Conservation (phyloP, 2,329 filamentous ascomycete species). For the Exophiala oligosperma region DNA sequence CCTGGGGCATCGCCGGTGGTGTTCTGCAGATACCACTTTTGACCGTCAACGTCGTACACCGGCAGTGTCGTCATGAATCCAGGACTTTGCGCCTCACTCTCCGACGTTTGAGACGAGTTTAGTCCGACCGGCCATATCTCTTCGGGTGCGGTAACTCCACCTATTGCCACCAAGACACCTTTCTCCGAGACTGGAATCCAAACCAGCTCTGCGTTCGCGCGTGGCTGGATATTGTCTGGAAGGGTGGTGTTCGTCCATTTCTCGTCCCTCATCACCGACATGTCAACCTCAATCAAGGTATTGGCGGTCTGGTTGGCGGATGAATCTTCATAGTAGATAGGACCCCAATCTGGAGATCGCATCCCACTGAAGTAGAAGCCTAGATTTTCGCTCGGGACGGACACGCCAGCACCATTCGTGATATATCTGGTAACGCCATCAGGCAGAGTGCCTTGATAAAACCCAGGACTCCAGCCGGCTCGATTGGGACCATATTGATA, state of each 20-base stretch:
- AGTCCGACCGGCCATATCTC: conserved; percentile 25
- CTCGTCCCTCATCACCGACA: conserved; percentile 51
- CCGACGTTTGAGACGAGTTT: conserved; percentile 19
- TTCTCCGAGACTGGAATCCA: conserved; percentile 53
- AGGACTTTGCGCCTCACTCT: conserved; percentile 26
- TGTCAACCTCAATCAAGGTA: conserved; percentile 62
- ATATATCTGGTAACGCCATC: conserved; percentile 59
- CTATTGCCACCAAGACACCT: conserved; percentile 41
- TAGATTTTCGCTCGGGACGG: conserved; percentile 67
- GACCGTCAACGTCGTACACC: conserved; percentile 39
- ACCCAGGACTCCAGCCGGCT: conserved; percentile 46
- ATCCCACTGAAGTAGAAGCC: conserved; percentile 72
- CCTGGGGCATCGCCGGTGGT: conserved; percentile 39
- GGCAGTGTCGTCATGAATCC: conserved; percentile 40
- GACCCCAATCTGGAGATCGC: conserved; percentile 51
- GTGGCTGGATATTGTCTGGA: conserved; percentile 49
- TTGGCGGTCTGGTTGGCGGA: conserved; percentile 51
- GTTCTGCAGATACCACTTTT: conserved; percentile 42
- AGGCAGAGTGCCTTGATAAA: conserved; percentile 44
- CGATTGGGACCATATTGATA: conserved; percentile 54
- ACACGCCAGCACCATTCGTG: conserved; percentile 64
- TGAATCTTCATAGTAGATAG: conserved; percentile 51
- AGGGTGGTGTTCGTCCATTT: conserved; percentile 61
- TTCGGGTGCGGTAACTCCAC: conserved; percentile 34
- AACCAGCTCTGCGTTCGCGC: conserved; percentile 65